Conservation (phyloP, 192 early-diverging fungal genomes). For the Rhizophagus prolifer region DNA sequence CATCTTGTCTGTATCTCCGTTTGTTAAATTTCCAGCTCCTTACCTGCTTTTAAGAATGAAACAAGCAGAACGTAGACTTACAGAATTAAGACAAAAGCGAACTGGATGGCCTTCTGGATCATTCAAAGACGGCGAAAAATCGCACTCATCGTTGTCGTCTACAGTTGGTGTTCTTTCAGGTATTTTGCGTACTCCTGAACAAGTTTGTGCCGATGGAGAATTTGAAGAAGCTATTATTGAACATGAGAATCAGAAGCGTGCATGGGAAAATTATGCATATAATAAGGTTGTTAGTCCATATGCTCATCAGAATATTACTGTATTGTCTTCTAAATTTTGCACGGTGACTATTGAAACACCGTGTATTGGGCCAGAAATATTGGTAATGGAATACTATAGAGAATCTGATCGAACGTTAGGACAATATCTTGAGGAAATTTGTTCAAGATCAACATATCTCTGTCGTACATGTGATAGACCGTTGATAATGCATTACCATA, state of each 20-base stretch:
- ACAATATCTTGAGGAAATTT: slow-evolving; percentile 83
- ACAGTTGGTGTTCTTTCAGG: slow-evolving; percentile 18
- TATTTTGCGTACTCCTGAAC: slow-evolving; percentile 31
- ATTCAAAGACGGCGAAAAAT: slow-evolving; percentile 19
- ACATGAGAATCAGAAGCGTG: slow-evolving; percentile 40
- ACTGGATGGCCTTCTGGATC: background rate
- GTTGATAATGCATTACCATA: slow-evolving; percentile 78
- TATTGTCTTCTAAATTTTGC: slow-evolving; percentile 70
- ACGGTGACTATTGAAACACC: slow-evolving; percentile 55
- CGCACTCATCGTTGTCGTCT: slow-evolving; percentile 2
- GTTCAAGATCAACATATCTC: slow-evolving; percentile 60
- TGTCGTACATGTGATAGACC: slow-evolving; percentile 80
- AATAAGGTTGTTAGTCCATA: slow-evolving; percentile 66
- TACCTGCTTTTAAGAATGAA: slow-evolving; percentile 71
- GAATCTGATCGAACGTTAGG: slow-evolving; percentile 85
- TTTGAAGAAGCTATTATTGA: slow-evolving; percentile 49
- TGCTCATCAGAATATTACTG: slow-evolving; percentile 71
- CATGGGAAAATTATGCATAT: slow-evolving; percentile 57
- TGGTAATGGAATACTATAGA: slow-evolving; percentile 80
- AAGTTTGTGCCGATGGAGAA: slow-evolving; percentile 39
- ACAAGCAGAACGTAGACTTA: slow-evolving; percentile 43
- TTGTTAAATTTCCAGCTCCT: slow-evolving; percentile 83
- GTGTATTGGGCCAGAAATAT: slow-evolving; percentile 71
- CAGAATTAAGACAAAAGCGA: slow-evolving; percentile 1
- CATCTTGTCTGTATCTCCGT: slow-evolving; percentile 86